A percentile compares a stretch with the other conserved stretches of the same genome.
These are phyloP conservation scores for Rhodocollybia butyracea DNA, from an alignment of 768 basidiomycete species.

Conservation along the genomic window DNA sequence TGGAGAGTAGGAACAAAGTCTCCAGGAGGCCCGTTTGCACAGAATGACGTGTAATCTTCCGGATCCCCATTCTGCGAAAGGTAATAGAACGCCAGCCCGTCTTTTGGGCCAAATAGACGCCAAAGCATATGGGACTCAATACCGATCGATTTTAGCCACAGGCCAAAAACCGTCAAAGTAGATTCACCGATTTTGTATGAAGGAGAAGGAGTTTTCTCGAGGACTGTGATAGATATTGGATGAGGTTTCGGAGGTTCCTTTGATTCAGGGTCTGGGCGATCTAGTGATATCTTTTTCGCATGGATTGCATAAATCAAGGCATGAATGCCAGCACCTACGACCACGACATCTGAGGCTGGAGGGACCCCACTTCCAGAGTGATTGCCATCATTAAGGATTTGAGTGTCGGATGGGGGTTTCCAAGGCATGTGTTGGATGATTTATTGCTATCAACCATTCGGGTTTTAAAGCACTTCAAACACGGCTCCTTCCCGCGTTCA, in stretches of 20 bases:
- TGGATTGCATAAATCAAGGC: conserved; percentile 16
- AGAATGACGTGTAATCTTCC: conserved; percentile 10
- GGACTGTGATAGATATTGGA: conserved; percentile 7
- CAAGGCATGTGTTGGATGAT: too few relatives aligned
- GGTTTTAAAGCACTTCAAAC: too few relatives aligned
- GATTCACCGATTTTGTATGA: conserved; percentile 15
- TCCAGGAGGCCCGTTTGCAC: conserved; percentile 14
- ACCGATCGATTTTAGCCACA: conserved; percentile 12
- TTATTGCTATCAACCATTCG: too few relatives aligned
- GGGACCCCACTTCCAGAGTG: background rate
- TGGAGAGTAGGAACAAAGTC: too few relatives aligned
- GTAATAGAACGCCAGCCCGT: conserved; percentile 13
- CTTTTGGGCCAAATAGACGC: conserved; percentile 12
- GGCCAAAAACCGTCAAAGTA: conserved; percentile 12
- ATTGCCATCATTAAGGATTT: too few relatives aligned
- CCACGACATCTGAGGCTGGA: conserved; percentile 8
- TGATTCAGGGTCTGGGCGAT: too few relatives aligned
- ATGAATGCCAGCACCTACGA: conserved; percentile 15
- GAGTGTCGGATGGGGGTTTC: too few relatives aligned
- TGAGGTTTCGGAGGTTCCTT: background rate
- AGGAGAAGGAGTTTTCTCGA: conserved; percentile 3
- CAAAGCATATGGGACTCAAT: conserved; percentile 6
- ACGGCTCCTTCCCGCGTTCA: too few relatives aligned
- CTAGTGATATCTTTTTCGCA: conserved; percentile 12
- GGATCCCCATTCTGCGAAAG: conserved; percentile 11